Percentiles rank a stretch among this genome's conserved stretches.
These are phyloP conservation scores for Triticum timopheevii DNA, from an alignment of 176 grass and related monocot genomes.

Conservation along the genomic window DNA sequence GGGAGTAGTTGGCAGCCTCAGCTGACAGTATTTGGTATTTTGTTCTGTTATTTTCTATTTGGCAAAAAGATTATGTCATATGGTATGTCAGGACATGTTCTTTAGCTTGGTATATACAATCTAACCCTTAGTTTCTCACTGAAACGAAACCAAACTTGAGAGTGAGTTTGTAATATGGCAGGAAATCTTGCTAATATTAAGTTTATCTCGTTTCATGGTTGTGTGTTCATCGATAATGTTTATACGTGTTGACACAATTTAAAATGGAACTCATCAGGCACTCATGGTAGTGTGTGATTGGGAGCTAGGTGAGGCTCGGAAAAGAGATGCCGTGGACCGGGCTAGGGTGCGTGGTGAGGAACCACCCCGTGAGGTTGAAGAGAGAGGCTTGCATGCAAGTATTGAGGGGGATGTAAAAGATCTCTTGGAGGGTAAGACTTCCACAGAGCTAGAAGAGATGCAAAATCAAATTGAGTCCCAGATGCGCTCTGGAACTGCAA, in stretches of 20 bases:
- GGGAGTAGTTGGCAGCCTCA: background rate
- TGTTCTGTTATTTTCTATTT: constrained; percentile 10
- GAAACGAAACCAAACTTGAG: constrained; percentile 16
- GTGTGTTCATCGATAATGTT: constrained; percentile 13
- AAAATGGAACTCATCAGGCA: constrained; percentile 55
- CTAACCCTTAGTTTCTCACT: constrained; percentile 3
- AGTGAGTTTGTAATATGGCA: background rate
- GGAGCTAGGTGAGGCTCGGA: constrained; percentile 83
- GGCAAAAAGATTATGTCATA: background rate
- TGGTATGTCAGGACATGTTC: constrained; percentile 16
- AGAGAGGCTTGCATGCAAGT: constrained; percentile 93
- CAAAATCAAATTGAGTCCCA: constrained; percentile 90
- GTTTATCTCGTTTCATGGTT: constrained; percentile 1
- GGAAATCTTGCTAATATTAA: background rate
- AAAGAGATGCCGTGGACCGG: constrained; percentile 90
- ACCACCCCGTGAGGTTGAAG: constrained; percentile 84
- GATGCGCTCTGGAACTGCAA: constrained; percentile 93
- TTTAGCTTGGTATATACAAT: constrained; percentile 11
- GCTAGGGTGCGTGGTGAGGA: constrained; percentile 98
- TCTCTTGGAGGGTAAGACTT: constrained; percentile 83
- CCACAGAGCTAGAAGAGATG: constrained; percentile 76
- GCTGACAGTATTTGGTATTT: background rate
- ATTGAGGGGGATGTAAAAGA: constrained; percentile 88
- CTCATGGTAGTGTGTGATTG: constrained; percentile 89
- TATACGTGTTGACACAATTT: constrained; percentile 1